Evolutionary conservation across 2,329 filamentous ascomycete species (phyloP).

Genomic region (Alternaria gaisen): DNA sequence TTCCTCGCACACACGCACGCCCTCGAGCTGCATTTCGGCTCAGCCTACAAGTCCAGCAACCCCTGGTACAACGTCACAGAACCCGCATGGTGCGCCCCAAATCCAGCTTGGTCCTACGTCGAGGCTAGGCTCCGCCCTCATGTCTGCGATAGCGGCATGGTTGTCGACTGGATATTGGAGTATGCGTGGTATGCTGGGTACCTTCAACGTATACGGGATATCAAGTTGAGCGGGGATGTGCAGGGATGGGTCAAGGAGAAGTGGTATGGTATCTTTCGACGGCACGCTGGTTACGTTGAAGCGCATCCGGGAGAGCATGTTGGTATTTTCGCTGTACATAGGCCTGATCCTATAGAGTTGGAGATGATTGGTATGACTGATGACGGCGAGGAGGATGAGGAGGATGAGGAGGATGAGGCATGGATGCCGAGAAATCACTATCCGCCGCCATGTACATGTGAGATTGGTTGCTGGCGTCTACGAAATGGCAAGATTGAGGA

Average conservation of each 20-base stretch:
- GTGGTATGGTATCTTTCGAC: constrained; percentile 20
- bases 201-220: background rate
- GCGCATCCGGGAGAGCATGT: background rate
- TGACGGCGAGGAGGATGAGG: no score
- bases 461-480: background rate
- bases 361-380: constrained; percentile 1
- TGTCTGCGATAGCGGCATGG: background rate
- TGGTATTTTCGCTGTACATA: background rate
- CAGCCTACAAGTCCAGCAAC: background rate
- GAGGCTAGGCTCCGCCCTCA: background rate
- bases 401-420: background rate
- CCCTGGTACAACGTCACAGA: constrained; percentile 16
- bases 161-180: background rate
- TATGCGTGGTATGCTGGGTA: background rate
- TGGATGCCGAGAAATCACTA: background rate
- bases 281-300: background rate
- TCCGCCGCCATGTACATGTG: background rate
- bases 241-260: constrained; percentile 30
- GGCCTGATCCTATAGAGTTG: constrained; percentile 2
- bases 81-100: background rate
- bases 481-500: background rate
- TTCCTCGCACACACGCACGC: constrained; percentile 14
- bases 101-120: background rate
- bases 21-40: constrained; percentile 17
- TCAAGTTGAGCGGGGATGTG: constrained; percentile 16